Evolutionary conservation across 352 stramenopile genomes (phyloP).

Genomic region (Phytophthora podocarpi): DNA sequence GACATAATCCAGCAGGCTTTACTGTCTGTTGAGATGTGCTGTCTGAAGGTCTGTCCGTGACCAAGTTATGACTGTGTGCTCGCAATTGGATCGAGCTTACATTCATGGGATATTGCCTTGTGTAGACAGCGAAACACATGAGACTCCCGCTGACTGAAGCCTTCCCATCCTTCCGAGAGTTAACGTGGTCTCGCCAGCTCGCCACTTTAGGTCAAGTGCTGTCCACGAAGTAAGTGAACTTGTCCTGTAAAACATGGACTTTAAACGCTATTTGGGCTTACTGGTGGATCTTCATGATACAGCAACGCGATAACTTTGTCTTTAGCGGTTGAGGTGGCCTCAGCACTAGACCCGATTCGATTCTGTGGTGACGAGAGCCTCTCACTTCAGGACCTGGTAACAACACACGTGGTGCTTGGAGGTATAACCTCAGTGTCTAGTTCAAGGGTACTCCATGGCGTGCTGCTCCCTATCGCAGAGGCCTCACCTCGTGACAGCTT

Average conservation of each 20-base stretch:
- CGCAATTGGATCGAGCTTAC: too few species aligned
- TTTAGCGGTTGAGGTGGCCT: slow-evolving; percentile 14
- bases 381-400: slow-evolving; percentile 17
- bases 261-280: too few species aligned
- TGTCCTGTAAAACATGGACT: too few species aligned
- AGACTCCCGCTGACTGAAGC: slow-evolving; percentile 21
- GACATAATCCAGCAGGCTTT: slow-evolving; percentile 22
- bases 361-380: slow-evolving; percentile 14
- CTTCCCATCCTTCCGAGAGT: slow-evolving; percentile 10
- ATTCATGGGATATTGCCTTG: too few species aligned
- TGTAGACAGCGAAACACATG: slow-evolving; percentile 30
- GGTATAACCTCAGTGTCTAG: slow-evolving; percentile 13
- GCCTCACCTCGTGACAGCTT: not conserved
- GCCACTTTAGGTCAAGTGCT: slow-evolving; percentile 12
- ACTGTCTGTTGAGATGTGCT: slow-evolving; percentile 8
- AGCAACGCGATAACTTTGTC: not conserved
- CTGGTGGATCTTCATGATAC: too few species aligned
- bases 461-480: slow-evolving; percentile 22
- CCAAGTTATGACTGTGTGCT: too few species aligned
- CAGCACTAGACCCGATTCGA: slow-evolving; percentile 12
- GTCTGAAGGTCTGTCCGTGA: slow-evolving; percentile 20
- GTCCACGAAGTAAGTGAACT: slow-evolving; percentile 4
- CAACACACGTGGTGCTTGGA: slow-evolving; percentile 29
- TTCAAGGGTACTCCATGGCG: slow-evolving; percentile 15
- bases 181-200: slow-evolving; percentile 13